Conservation (phyloP, 2,329 filamentous ascomycete genomes). For the Neonectria neomacrospora region DNA sequence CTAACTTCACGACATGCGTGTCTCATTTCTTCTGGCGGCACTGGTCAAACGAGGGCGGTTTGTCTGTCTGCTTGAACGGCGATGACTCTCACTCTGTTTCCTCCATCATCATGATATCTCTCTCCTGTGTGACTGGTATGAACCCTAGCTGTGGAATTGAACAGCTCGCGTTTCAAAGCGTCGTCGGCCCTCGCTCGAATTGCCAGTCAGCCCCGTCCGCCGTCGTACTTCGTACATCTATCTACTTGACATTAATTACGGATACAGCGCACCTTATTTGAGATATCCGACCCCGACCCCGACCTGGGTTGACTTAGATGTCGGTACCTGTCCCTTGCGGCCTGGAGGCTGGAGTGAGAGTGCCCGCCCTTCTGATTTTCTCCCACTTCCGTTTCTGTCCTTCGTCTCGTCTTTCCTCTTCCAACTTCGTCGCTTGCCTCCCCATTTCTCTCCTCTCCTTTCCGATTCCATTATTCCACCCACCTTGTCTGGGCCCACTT, state of each 20-base stretch:
- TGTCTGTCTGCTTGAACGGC: neutral
- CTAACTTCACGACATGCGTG: neutral
- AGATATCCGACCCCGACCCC: constrained; percentile 5
- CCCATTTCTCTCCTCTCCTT: constrained; percentile 2
- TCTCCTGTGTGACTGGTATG: neutral
- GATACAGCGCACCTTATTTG: constrained; percentile 5
- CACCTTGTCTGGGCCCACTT: no score
- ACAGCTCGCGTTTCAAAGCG: constrained; percentile 15
- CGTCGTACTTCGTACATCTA: constrained; percentile 12
- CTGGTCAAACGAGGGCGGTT: neutral
- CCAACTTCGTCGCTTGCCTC: neutral
- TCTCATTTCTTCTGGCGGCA: neutral
- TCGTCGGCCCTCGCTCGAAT: constrained; percentile 11
- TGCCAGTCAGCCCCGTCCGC: constrained; percentile 5
- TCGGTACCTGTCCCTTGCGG: constrained; percentile 11
- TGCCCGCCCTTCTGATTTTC: constrained; percentile 12
- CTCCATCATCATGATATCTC: neutral
- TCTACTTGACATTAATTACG: constrained; percentile 18
- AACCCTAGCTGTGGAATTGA: neutral
- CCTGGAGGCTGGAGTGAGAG: constrained; percentile 1
- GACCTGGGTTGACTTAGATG: neutral
- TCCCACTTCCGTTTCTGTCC: constrained; percentile 11
- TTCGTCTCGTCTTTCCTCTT: constrained; percentile 2
- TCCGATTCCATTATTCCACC: neutral
- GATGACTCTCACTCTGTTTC: neutral